Evolutionary conservation across 1,284 basidiomycete genomes (phyloP).

Genomic region (Microbotryum lychnidis-dioicae): DNA sequence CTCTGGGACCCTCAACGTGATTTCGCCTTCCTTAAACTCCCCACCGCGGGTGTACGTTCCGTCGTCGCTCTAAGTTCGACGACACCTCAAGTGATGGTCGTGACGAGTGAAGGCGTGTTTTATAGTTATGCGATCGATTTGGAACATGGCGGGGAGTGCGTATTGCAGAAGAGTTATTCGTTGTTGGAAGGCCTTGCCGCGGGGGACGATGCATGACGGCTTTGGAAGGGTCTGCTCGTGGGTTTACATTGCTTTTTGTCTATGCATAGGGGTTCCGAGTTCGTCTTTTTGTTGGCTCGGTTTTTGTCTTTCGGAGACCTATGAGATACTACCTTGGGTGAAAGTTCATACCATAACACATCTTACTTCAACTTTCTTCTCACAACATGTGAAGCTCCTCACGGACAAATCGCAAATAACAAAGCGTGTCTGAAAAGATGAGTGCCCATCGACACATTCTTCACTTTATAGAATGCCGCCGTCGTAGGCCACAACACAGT

Average conservation of each 20-base stretch:
- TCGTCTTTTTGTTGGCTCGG: too few relatives aligned
- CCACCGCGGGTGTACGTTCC: slow-evolving; percentile 59
- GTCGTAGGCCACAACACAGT: slow-evolving; percentile 8
- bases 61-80: slow-evolving; percentile 81
- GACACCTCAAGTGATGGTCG: slow-evolving; percentile 93
- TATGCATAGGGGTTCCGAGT: too few relatives aligned
- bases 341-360: too few relatives aligned
- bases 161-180: slow-evolving; percentile 79
- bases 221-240: too few relatives aligned
- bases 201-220: not conserved
- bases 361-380: too few relatives aligned
- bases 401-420: not conserved
- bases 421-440: not conserved
- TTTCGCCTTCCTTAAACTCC: slow-evolving; percentile 85
- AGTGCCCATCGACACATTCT: slow-evolving; percentile 30
- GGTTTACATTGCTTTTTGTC: too few relatives aligned
- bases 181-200: slow-evolving; percentile 24
- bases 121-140: slow-evolving; percentile 94
- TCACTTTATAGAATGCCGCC: slow-evolving; percentile 21
- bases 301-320: too few relatives aligned
- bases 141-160: slow-evolving; percentile 91
- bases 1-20: slow-evolving; percentile 96
- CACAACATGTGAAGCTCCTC: not conserved
- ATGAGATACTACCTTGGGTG: too few relatives aligned
- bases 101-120: slow-evolving; percentile 90